phyloP scores from a whole-genome alignment of 371 early-diverging fungal genomes.

The Mucor irregularis region DNA sequence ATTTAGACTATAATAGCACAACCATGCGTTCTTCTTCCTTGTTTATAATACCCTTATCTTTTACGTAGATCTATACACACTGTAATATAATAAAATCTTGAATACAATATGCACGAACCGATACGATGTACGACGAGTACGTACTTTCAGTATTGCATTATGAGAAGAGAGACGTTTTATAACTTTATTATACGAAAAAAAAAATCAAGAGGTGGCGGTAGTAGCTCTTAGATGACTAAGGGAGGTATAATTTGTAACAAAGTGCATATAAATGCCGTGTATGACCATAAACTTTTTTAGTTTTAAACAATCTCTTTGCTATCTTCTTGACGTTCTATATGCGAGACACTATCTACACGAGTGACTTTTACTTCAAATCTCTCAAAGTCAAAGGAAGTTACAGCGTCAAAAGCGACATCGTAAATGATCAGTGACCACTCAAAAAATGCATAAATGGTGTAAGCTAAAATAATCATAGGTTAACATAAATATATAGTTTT shows the following conservation, averaged over 20 bases:
- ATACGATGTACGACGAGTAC: too few relatives aligned
- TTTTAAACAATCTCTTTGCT: conserved; percentile 8
- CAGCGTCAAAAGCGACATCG: conserved; percentile 78
- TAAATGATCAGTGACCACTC: conserved; percentile 85
- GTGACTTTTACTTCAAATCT: conserved; percentile 38
- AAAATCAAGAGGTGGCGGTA: too few relatives aligned
- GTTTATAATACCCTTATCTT: too few relatives aligned
- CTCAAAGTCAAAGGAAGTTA: conserved; percentile 65
- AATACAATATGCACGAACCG: too few relatives aligned
- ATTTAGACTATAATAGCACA: conserved; percentile 27
- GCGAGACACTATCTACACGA: background rate
- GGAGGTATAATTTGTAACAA: too few relatives aligned
- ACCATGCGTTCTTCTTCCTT: background rate
- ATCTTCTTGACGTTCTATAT: background rate
- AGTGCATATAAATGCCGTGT: too few relatives aligned
- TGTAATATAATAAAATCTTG: too few relatives aligned
- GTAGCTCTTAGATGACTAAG: too few relatives aligned
- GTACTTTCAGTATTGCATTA: too few relatives aligned
- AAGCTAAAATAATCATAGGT: conserved; percentile 45
- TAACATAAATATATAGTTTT: background rate
- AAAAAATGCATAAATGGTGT: conserved; percentile 78
- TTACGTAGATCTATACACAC: too few relatives aligned
- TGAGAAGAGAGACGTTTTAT: too few relatives aligned
- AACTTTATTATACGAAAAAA: too few relatives aligned
- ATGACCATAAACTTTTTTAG: background rate